Evolutionary conservation across 2,329 filamentous ascomycete species (phyloP), one percentile per base, ranked within the genome.

Genomic region (Cadophora luteo-olivacea): DNA sequence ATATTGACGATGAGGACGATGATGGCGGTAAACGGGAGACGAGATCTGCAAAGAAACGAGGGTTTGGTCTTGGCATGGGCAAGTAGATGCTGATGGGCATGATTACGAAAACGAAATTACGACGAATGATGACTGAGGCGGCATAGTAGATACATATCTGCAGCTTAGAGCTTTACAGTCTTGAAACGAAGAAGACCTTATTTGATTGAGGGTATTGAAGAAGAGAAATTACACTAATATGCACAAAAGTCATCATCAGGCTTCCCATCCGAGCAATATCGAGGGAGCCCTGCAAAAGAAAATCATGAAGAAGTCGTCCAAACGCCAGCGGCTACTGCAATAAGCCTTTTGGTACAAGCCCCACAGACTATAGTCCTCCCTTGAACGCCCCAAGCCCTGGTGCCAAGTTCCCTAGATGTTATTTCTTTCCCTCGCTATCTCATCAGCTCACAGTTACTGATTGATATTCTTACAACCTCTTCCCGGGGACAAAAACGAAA

Each of bases 401-500:
- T 25, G 38, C 57, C 36, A 60, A 16, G 14, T 60, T 60, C 57
- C 61, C 61, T 29, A 5, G 19, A 19, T 41, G 9, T 3, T 3
- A 24, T 25, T 54, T 24, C 60, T 29, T 9, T 7, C 29, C 29
- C 7, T 52, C n/a, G n/a, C 49, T 41, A n/a, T 33, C 36, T 7
- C 6, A 22, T 49, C n/a, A 49, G 45, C 45, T 49, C 45, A 22
- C 45, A 22, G 45, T 19, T 22, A 49, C 45, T 49, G 48, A 52
- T 36, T 49, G 48, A 52, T 36, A 25, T 32, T 36, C 16, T 82
- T 78, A 96, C 55, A 97, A 84, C 70, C 92, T 85, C 79, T 92
- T 97, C 65, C 96, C 95, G 0, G 96, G 96, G 4, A 99, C 96
- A 68, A 99, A 90, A 74, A 97, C 94, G 82, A 99, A 99, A 32